Percentiles rank a stretch among this genome's conserved stretches.
Conservation (phyloP, 2,329 filamentous ascomycete species). For the Metarhizium album region DNA sequence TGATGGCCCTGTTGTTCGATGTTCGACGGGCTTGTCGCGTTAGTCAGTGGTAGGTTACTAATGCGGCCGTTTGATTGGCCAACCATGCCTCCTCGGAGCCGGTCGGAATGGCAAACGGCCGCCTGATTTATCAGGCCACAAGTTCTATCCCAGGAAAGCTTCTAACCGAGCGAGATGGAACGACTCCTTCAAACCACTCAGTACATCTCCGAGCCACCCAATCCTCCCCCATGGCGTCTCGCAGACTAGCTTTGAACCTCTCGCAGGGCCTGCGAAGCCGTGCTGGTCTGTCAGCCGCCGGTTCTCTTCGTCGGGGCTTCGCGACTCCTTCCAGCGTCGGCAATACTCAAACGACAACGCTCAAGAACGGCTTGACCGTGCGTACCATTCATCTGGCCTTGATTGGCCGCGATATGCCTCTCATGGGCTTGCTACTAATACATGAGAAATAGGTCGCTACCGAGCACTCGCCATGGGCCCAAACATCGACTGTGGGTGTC, state of each 20-base stretch:
- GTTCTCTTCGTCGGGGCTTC: constrained; percentile 73
- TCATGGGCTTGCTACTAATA: constrained; percentile 17
- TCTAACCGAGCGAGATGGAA: constrained; percentile 33
- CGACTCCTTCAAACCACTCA: constrained; percentile 49
- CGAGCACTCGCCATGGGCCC: constrained; percentile 94
- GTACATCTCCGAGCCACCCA: constrained; percentile 34
- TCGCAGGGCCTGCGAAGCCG: constrained; percentile 82
- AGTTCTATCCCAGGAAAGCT: constrained; percentile 34
- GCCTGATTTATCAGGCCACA: constrained; percentile 28
- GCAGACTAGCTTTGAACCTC: constrained; percentile 93
- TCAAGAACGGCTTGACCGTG: constrained; percentile 96
- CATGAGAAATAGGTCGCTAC: constrained; percentile 66
- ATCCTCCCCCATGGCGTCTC: constrained; percentile 73
- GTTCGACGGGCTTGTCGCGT: too few species aligned
- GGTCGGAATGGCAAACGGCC: constrained; percentile 31
- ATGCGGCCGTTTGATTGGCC: constrained; percentile 25
- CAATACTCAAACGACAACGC: constrained; percentile 91
- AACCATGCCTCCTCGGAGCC: constrained; percentile 25
- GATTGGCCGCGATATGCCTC: constrained; percentile 25
- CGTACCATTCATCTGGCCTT: constrained; percentile 23
- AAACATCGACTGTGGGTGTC: constrained; percentile 95
- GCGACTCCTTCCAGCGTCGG: constrained; percentile 72
- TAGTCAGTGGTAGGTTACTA: constrained; percentile 24
- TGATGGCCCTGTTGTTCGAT: neutral
- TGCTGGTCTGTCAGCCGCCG: constrained; percentile 68